Evolutionary conservation across 495 filamentous ascomycete genomes (phyloP).

Genomic region (Evansstolkia leycettana): DNA sequence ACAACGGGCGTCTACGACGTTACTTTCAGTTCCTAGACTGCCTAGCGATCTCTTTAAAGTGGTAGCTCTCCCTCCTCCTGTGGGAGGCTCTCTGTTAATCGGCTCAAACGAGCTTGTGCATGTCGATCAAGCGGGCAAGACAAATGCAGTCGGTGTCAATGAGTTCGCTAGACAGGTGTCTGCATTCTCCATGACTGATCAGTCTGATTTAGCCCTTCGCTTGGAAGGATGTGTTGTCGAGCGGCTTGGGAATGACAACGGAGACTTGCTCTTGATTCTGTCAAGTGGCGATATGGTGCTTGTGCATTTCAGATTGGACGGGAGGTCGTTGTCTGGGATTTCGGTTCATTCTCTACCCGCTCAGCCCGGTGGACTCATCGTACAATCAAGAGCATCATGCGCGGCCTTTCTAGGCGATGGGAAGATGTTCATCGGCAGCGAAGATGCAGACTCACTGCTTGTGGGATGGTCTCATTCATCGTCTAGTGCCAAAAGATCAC

Average conservation of each 20-base stretch:
- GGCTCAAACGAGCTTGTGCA: conserved; percentile 88
- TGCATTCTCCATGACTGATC: conserved; percentile 70
- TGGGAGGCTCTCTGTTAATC: conserved; percentile 79
- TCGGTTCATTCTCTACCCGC: conserved; percentile 47
- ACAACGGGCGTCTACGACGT: conserved; percentile 84
- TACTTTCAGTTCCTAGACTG: conserved; percentile 71
- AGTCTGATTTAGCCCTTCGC: conserved; percentile 65
- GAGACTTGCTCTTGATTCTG: conserved; percentile 76
- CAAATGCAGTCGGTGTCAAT: conserved; percentile 90
- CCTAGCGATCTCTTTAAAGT: conserved; percentile 85
- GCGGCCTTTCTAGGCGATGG: conserved; percentile 53
- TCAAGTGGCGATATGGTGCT: conserved; percentile 63
- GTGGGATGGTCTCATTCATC: conserved; percentile 62
- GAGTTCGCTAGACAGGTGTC: conserved; percentile 70
- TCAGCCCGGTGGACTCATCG: conserved; percentile 45
- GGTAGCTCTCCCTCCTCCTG: conserved; percentile 68
- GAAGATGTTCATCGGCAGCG: conserved; percentile 75
- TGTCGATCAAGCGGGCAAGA: conserved; percentile 89
- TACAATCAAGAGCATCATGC: conserved; percentile 56
- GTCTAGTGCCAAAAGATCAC: conserved; percentile 27
- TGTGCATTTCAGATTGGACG: conserved; percentile 76
- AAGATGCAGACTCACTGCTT: conserved; percentile 70
- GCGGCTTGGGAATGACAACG: conserved; percentile 55
- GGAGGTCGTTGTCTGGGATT: conserved; percentile 83
- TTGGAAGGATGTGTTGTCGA: conserved; percentile 77